Evolutionary conservation across 164 flowering plant species (phyloP), one percentile per base, ranked within the genome.

Genomic region (Aristolochia contorta): DNA sequence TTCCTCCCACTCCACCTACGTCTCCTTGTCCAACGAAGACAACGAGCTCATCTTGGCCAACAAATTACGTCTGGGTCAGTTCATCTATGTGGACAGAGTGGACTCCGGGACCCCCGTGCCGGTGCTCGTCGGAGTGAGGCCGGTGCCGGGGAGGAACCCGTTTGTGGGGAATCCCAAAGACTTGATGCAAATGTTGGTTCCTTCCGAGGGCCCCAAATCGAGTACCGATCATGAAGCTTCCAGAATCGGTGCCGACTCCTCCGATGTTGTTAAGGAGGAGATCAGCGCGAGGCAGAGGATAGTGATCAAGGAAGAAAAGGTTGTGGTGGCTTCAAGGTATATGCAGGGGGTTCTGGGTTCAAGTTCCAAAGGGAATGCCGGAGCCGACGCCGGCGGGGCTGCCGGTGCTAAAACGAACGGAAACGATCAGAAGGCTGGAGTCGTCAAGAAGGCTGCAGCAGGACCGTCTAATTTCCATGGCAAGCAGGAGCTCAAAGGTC

Each of bases 1-100:
- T 61, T 94, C 99, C 7, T 91, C 96, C 3, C 99, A 91, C 62
- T 91, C 99, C 0, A 84, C 95, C 0, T 91, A 94, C 52, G 96
- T 85, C 46, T 75, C 95, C 0, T 58, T 94, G 30, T 82, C 91
- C 0, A 80, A 78, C 58, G 82, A 84, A 54, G 99, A 91, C 73
- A 84, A 79, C 50, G 97, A 94, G 59, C 87, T 94, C 50, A 86
- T 94, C 71, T 60, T 91, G 56, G 87, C 77, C 71, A 85, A 91
- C 67, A 86, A 86, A 64, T 37, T 94, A 55, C 91, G 84, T 62
- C 83, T 94, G 25, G 99, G 99, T 16, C 99, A 94, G 65, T 94
- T 86, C 74, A 77, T 91, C 65, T 94, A 89, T 60, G 84, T 94
- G 2, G 99, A 94, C 33, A 71, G 69, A 46, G 57, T 84, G 54